Evolutionary conservation across 768 basidiomycete genomes (phyloP).

Genomic region (Podaxis sp.): DNA sequence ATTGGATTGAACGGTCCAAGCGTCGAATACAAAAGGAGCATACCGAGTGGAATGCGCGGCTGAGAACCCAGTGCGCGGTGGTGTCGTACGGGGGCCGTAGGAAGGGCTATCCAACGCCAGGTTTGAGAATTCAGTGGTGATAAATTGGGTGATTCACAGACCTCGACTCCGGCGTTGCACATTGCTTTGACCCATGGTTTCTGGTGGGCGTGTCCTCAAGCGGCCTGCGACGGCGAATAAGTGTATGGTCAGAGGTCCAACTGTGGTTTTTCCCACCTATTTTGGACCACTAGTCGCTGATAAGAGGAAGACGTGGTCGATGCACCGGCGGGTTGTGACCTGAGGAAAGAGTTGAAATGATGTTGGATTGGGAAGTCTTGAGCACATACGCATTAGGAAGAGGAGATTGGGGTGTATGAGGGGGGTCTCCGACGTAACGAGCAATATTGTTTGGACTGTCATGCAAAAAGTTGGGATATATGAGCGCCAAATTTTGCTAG

Average conservation of each 20-base stretch:
- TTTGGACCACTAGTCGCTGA: conserved; percentile 10
- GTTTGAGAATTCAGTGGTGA: not conserved
- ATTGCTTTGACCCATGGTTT: conserved; percentile 27
- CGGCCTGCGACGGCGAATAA: conserved; percentile 12
- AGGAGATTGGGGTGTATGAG: conserved; percentile 15
- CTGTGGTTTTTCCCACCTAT: conserved; percentile 12
- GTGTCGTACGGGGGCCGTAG: conserved; percentile 17
- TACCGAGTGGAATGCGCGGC: conserved; percentile 10
- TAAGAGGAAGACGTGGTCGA: conserved; percentile 6
- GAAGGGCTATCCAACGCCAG: conserved; percentile 15
- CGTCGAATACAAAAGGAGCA: not conserved
- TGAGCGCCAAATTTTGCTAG: not conserved
- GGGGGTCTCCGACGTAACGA: conserved; percentile 9
- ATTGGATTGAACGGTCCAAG: not conserved
- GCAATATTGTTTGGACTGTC: conserved; percentile 15
- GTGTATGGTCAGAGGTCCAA: conserved; percentile 7
- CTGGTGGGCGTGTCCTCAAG: conserved; percentile 17
- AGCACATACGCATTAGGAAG: conserved; percentile 9
- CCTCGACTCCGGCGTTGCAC: conserved; percentile 46
- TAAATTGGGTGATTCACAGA: conserved; percentile 13
- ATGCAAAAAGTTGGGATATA: conserved; percentile 5
- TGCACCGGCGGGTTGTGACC: not conserved
- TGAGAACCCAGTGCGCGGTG: conserved; percentile 11
- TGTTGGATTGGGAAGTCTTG: not conserved
- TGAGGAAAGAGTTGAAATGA: not conserved